Conservation (phyloP, 1,284 basidiomycete genomes). For the Porogramme epimiltina region DNA sequence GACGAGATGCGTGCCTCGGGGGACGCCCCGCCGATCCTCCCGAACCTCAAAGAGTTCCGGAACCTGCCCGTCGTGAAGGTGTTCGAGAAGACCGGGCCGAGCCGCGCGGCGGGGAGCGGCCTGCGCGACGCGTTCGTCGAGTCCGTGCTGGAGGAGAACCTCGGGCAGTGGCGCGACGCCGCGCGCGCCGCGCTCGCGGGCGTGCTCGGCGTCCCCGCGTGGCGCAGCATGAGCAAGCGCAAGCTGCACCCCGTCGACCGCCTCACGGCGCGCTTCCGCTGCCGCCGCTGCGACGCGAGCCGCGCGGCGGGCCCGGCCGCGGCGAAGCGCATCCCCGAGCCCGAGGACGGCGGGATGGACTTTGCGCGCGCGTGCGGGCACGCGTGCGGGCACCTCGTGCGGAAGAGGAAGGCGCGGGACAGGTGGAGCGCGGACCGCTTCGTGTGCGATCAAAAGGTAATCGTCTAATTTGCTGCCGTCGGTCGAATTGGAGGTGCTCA, state of each 20-base stretch:
- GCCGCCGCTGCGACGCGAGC: constrained; percentile 44
- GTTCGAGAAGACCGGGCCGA: constrained; percentile 31
- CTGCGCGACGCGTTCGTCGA: constrained; percentile 31
- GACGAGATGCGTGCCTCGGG: constrained; percentile 10
- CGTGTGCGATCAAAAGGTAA: constrained; percentile 56
- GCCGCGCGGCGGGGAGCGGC: not conserved
- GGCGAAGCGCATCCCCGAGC: not conserved
- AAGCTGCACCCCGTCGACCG: constrained; percentile 57
- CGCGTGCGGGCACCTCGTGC: constrained; percentile 41
- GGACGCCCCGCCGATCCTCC: constrained; percentile 30
- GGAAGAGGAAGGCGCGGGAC: constrained; percentile 30
- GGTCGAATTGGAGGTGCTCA: not conserved
- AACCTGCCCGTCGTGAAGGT: constrained; percentile 42
- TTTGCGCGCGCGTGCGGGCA: constrained; percentile 61
- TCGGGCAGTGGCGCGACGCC: constrained; percentile 49
- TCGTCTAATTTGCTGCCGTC: not conserved
- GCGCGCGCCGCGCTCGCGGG: constrained; percentile 45
- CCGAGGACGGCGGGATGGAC: constrained; percentile 44
- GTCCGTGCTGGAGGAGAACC: constrained; percentile 44
- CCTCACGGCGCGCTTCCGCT: constrained; percentile 59
- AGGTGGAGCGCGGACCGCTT: constrained; percentile 55
- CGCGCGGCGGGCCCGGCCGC: constrained; percentile 3
- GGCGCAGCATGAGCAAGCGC: constrained; percentile 48
- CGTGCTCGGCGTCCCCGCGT: constrained; percentile 49
- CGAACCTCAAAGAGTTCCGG: constrained; percentile 46